Base-by-base conservation (phyloP, 495 filamentous ascomycete species). In the Parathielavia appendiculata region DNA sequence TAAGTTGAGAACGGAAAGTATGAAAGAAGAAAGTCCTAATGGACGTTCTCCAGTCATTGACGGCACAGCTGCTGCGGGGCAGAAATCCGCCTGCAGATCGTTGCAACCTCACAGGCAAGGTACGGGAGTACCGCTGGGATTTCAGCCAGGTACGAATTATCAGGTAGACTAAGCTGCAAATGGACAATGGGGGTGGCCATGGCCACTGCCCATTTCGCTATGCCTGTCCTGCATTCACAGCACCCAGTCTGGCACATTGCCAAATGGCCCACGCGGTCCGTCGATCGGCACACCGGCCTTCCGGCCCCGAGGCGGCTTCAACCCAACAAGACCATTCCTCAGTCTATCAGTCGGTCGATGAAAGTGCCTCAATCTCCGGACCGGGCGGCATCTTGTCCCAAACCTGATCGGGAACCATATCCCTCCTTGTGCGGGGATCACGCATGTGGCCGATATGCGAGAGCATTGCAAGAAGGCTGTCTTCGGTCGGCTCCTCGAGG, bases 11-110 rank as follows among this genome's bases (percentile, higher is more conserved):
- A 6, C 13, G 39, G 13, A 16, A 7, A 6, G 4, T 17, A 22
- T 35, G 35, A 44, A 16, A 22, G 30, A 36, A 16, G 13, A 16
- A 23, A n/a, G 36, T 3, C 14, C 19, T 58, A 16, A 38, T 58
- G 39, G 19, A n/a, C n/a, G n/a, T n/a, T 40, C 41, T 20, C 38
- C 39, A 23, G 36, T 36, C 16, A 32, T 54, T 40, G 32, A 46
- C 39, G 52, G 40, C 52, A 54, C 52, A 46, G 52, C 30, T 44
- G 54, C 45, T 49, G 54, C 54, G 54, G 54, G 54, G 54, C 54
- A 57, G 14, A 19, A 22, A n/a, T 57, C 54, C 54, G 39, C 48
- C 53, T 52, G 59, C 59, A 61, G 59, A 57, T 57, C 48, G 54
- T 46, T 61, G 41, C 48, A 51, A 61, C 54, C 40, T 48, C 43